These are phyloP conservation scores for Nicotiana attenuata DNA, from an alignment of 257 asterid genomes.

Conservation along the genomic window DNA sequence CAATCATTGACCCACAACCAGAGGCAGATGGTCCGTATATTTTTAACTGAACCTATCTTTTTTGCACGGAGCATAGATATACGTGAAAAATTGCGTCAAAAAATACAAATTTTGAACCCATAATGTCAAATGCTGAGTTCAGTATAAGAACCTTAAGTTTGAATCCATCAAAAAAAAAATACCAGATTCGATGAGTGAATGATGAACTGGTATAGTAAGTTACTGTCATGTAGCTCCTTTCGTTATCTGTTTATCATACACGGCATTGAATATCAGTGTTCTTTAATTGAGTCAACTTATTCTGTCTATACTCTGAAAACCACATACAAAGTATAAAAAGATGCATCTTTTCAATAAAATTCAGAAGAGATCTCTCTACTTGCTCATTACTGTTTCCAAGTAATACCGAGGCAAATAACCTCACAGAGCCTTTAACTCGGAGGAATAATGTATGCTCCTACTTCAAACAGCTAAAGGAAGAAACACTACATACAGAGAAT, in stretches of 20 bases:
- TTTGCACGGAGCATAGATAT: no score
- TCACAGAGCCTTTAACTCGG: conserved; percentile 37
- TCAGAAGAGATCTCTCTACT: neutral
- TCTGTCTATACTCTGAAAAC: neutral
- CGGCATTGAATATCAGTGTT: neutral
- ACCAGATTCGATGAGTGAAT: neutral
- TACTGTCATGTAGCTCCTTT: neutral
- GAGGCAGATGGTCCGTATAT: neutral
- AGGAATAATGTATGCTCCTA: conserved; percentile 27
- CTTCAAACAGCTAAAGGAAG: conserved; percentile 27
- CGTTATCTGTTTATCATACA: neutral
- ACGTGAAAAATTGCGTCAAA: neutral
- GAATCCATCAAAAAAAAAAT: neutral
- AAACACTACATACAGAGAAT: neutral
- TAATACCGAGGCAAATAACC: conserved; percentile 21
- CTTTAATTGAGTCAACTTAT: neutral
- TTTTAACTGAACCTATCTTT: neutral
- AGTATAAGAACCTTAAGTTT: neutral
- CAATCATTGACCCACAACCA: neutral
- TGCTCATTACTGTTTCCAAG: neutral
- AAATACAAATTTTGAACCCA: neutral
- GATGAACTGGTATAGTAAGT: neutral
- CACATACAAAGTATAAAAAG: neutral
- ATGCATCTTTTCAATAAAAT: neutral
- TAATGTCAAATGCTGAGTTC: neutral